Evolutionary conservation across 1,139 yeast genomes (phyloP), one percentile per base, ranked within the genome.

Genomic region (Zygosaccharomyces sapae): DNA sequence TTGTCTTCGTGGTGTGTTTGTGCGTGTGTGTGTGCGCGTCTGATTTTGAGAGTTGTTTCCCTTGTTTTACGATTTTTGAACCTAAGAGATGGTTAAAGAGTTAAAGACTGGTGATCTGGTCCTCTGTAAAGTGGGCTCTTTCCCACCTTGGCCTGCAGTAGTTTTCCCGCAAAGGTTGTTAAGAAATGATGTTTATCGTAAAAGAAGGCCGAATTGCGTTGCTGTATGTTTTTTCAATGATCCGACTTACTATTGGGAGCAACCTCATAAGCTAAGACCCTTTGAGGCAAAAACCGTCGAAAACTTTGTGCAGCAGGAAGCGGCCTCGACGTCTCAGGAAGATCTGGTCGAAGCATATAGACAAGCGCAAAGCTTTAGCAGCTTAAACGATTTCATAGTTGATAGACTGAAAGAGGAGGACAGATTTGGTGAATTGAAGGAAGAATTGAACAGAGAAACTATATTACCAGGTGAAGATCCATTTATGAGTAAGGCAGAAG

Each of bases 81-180:
- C 12, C 4, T 9, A 8, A 13, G 29, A 12, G 18, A 56, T 56
- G 57, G 45, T 46, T 31, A 41, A 47, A 18, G 48, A 54, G 30
- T 52, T 59, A 39, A 59, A 55, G 40, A 60, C 70, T 4, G 70
- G 70, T 7, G 66, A 63, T 49, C 41, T 66, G 38, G 71, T 69
- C 5, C 54, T 67, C 36, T 66, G 70, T 39, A 67, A 66, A 46
- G 66, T 66, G 27, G 67, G 65, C 1, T 56, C 65, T 2, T 68
- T 57, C 45, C 67, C 69, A 4, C 65, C 67, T 8, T 69, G 72
- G 72, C 72, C 72, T 1, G 69, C 70, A 1, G 68, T 67, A 3
- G 63, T 66, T 5, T 60, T 65, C 31, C 70, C 70, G 5, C 67
- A 62, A 41, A 51, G 63, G 29, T 48, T 61, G 29, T 54, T 66